phyloP scores from a whole-genome alignment of 1,284 basidiomycete genomes.

The Tylopilus sp. region DNA sequence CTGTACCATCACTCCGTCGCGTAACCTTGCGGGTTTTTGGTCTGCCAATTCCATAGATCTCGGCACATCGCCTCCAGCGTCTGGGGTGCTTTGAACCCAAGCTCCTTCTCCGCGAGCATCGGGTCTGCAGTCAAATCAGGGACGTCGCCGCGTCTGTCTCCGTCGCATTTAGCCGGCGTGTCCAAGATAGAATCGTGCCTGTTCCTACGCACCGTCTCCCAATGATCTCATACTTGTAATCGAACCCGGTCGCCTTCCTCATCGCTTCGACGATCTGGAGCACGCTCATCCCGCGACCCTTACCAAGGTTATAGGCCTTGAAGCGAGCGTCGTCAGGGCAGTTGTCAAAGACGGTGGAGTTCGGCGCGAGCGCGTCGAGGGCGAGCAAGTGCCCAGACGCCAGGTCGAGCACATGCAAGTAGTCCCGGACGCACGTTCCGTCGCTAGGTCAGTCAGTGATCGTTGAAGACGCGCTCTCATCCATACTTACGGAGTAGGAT shows the following conservation, averaged over 20 bases:
- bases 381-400: conserved; percentile 92
- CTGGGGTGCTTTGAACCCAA: conserved; percentile 86
- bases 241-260: conserved; percentile 85
- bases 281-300: conserved; percentile 90
- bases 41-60: conserved; percentile 94
- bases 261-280: conserved; percentile 95
- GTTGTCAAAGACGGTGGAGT: conserved; percentile 56
- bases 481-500: conserved; percentile 79
- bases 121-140: conserved; percentile 97
- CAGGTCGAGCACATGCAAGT: conserved; percentile 95
- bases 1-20: conserved; percentile 17
- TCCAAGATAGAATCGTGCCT: neutral
- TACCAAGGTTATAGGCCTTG: conserved; percentile 97
- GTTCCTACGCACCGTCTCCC: conserved; percentile 69
- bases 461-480: neutral
- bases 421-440: conserved; percentile 97
- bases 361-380: conserved; percentile 75
- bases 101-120: conserved; percentile 85
- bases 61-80: conserved; percentile 87
- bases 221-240: conserved; percentile 88
- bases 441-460: conserved; percentile 52
- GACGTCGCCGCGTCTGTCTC: conserved; percentile 84
- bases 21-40: conserved; percentile 78
- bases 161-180: conserved; percentile 5
- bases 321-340: conserved; percentile 56